Evolutionary conservation across 768 basidiomycete genomes (phyloP).

Genomic region (Psilocybe subaeruginosa): DNA sequence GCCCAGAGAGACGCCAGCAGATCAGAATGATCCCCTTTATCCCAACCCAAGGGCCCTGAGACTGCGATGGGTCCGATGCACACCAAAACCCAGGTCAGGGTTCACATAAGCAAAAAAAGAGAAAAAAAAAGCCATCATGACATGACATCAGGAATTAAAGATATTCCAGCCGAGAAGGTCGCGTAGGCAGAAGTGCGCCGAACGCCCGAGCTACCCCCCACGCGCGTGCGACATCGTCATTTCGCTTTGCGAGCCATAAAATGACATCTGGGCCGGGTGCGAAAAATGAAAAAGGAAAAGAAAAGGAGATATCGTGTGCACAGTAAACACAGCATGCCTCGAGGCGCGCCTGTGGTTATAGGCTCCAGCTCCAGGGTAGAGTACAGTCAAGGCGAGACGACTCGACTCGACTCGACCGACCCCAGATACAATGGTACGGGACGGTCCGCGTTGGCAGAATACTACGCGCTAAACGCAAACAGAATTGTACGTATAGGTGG

Average conservation of each 20-base stretch:
- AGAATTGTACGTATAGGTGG: too few relatives aligned
- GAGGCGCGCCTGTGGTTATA: too few relatives aligned
- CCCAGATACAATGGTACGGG: not conserved
- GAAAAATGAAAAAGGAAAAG: conserved; percentile 4
- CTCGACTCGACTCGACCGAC: not conserved
- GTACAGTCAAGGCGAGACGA: not conserved
- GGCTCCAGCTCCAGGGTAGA: not conserved
- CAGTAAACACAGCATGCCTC: not conserved
- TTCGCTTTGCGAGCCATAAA: not conserved
- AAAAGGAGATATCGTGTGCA: not conserved
- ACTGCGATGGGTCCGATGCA: too few relatives aligned
- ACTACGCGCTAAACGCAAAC: not conserved
- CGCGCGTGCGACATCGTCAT: not conserved
- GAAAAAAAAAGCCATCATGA: too few relatives aligned
- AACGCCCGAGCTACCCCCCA: not conserved
- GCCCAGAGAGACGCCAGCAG: too few relatives aligned
- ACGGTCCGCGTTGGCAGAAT: not conserved
- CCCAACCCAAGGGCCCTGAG: too few relatives aligned
- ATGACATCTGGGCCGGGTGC: not conserved
- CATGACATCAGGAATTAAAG: too few relatives aligned
- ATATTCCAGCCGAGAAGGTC: too few relatives aligned
- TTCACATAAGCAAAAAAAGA: too few relatives aligned
- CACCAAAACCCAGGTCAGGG: too few relatives aligned
- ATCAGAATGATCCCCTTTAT: too few relatives aligned
- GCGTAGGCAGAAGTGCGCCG: not conserved